Percentiles rank a stretch among this genome's conserved stretches.
phyloP scores from a whole-genome alignment of 306 rosid species.

The Sindora glabra region DNA sequence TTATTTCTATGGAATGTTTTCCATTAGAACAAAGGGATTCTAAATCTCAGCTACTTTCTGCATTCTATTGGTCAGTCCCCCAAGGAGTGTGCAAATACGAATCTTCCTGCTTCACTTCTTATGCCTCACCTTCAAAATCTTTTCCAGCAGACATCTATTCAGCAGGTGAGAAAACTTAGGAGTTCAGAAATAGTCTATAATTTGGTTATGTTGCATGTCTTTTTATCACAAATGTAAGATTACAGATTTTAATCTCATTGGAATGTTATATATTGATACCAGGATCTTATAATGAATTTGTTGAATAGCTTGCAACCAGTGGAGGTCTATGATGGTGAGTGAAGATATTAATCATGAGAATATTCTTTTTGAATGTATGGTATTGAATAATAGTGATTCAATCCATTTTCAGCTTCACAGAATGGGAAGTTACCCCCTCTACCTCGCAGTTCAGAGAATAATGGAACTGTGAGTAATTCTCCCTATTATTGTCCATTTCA shows the following conservation, averaged over 20 bases:
- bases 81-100: constrained; percentile 51
- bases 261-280: constrained; percentile 25
- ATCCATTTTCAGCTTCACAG: constrained; percentile 52
- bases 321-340: constrained; percentile 78
- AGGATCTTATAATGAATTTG: constrained; percentile 82
- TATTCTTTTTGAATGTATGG: no score
- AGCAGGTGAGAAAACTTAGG: constrained; percentile 61
- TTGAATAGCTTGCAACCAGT: constrained; percentile 63
- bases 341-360: no score
- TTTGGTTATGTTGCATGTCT: constrained; percentile 2
- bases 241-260: constrained; percentile 14
- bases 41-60: no score
- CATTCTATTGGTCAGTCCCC: constrained; percentile 53
- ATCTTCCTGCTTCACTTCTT: constrained; percentile 57
- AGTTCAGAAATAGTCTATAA: constrained; percentile 8
- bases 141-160: constrained; percentile 83
- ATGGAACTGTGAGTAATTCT: constrained; percentile 67
- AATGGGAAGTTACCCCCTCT: constrained; percentile 87
- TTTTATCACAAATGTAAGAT: constrained; percentile 1
- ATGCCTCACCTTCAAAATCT: constrained; percentile 87
- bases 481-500: constrained; percentile 1
- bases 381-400: constrained; percentile 8
- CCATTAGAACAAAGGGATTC: no score
- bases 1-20: no score
- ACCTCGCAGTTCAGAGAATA: constrained; percentile 73